Base-by-base conservation (phyloP, 2,329 filamentous ascomycete genomes). In the Colletotrichum scovillei region DNA sequence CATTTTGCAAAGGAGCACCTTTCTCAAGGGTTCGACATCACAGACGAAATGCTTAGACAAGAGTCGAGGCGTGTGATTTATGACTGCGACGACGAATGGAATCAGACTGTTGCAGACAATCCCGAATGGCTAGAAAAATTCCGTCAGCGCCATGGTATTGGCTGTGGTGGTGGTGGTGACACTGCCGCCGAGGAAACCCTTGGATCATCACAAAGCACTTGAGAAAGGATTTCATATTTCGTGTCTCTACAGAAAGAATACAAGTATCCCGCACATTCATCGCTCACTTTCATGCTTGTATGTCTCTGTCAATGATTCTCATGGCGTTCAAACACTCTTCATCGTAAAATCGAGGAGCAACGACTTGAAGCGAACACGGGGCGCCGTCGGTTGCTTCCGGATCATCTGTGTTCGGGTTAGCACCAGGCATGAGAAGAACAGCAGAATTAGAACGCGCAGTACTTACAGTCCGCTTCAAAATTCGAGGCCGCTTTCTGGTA, bases 281-380 rank as follows among this genome's bases (percentile, higher is more conserved):
- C 22, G 2, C 26, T 30, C 11, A 28, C 26, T 32, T 24, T 53
- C 55, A 65, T 2, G 14, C 32, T 35, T 59, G 30, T 8, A 70
- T 70, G 32, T 67, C 73, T 28, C 56, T 65, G 42, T 82, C 81
- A 52, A 83, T 80, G 6, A 82, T 75, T 6, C 76, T 62, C 11
- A 81, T 77, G 1, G 78, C 80, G 12, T 75, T 70, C 11, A 85
- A 74, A 63, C 82, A 84, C 72, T 88, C 84, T 74, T 89, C 87
- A 24, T 89, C 87, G 59, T 84, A 82, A 79, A 87, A 84, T 1
- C 81, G 80, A 9, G 83, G 84, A 0, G 86, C 82, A 24, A 86
- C 77, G 4, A 89, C 74, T 74, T 89, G 86, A 4, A 89, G 76
- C 4, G 86, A 81, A 24, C 84, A 84, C 0, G 87, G 86, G 4